phyloP scores from a whole-genome alignment of 148 eudicot species.

The Suaeda aralocaspica region DNA sequence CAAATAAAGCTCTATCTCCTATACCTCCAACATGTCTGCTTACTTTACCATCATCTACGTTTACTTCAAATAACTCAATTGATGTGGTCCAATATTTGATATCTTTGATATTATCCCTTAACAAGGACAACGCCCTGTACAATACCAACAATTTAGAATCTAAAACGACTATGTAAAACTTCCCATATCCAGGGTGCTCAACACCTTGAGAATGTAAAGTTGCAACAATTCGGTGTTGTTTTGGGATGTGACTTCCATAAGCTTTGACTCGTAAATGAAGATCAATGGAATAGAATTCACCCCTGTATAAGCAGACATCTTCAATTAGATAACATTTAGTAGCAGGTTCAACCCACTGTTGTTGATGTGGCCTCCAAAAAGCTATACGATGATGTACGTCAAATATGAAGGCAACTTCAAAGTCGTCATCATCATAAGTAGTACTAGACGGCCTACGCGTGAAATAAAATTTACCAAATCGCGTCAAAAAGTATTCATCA shows the following conservation, averaged over 20 bases:
- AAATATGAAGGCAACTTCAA: neutral
- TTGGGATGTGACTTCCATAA: neutral
- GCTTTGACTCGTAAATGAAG: neutral
- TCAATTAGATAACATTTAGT: neutral
- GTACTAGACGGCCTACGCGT: neutral
- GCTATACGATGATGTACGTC: neutral
- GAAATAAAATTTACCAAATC: neutral
- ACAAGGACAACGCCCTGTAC: neutral
- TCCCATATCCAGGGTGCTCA: too few species aligned
- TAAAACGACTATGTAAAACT: neutral
- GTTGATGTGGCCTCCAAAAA: neutral
- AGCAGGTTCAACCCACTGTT: neutral
- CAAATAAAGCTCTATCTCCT: neutral
- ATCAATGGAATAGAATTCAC: neutral
- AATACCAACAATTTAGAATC: neutral
- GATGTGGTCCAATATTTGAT: neutral
- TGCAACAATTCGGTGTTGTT: neutral
- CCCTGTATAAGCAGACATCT: neutral
- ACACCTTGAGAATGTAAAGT: neutral
- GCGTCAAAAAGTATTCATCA: fast-evolving
- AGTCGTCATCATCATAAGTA: neutral
- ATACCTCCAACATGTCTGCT: neutral
- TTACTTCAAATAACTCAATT: neutral
- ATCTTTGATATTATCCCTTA: neutral
- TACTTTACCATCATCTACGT: neutral